Evolutionary conservation across 23 red algal genomes (phyloP).

Genomic region (Gracilaria caudata): DNA sequence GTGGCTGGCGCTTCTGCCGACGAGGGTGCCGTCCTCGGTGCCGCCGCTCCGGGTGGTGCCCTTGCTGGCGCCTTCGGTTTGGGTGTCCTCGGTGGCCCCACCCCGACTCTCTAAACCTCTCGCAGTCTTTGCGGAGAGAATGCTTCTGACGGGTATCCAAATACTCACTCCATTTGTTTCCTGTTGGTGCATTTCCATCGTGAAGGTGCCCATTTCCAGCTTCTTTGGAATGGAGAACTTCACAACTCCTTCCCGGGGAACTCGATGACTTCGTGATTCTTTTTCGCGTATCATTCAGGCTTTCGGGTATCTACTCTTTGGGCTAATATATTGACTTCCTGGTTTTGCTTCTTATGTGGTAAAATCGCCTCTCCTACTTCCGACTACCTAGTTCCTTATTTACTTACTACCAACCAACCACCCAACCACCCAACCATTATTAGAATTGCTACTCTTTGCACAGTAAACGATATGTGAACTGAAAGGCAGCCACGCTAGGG

Average conservation of each 20-base stretch:
- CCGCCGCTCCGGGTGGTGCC: conserved; percentile 19
- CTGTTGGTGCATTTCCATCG: not conserved
- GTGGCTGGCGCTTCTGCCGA: conserved; percentile 22
- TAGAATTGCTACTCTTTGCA: conserved; percentile 27
- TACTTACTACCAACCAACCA: conserved; percentile 1
- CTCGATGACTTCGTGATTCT: not conserved
- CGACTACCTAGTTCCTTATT: not conserved
- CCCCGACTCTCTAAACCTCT: not conserved
- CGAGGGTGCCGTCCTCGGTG: conserved; percentile 51
- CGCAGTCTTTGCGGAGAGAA: conserved; percentile 3
- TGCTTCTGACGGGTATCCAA: not conserved
- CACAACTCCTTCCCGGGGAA: not conserved
- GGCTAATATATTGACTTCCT: not conserved
- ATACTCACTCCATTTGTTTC: not conserved
- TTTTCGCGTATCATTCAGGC: conserved; percentile 13
- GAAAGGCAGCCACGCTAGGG: not conserved
- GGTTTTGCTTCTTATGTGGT: not conserved
- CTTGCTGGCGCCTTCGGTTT: conserved; percentile 38
- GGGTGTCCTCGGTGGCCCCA: not conserved
- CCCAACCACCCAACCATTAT: not conserved
- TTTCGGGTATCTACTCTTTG: conserved; percentile 1
- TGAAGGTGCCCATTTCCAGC: conserved; percentile 3
- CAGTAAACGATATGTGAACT: conserved; percentile 21
- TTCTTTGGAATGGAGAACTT: not conserved
- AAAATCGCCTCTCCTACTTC: conserved; percentile 12